Conservation (phyloP, 768 basidiomycete species). For the Boletus sp. region DNA sequence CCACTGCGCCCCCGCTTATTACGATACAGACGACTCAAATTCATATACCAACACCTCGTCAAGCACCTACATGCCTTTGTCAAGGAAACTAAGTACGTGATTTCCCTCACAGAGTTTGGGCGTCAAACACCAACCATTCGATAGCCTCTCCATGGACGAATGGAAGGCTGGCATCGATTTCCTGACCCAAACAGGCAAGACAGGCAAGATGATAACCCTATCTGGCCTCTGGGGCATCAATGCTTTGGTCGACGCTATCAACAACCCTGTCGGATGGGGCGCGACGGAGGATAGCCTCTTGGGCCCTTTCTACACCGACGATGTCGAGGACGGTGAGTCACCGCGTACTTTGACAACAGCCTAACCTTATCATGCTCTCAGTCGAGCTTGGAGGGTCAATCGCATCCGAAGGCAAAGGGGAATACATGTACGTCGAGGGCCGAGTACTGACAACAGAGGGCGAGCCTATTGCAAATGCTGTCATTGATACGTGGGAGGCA, state of each 20-base stretch:
- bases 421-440: constrained; percentile 80
- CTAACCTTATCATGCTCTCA: constrained; percentile 24
- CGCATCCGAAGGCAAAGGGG: constrained; percentile 84
- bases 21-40: constrained; percentile 41
- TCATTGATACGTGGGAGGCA: constrained; percentile 82
- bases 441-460: constrained; percentile 57
- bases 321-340: constrained; percentile 65
- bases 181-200: constrained; percentile 69
- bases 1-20: no score
- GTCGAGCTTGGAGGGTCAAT: constrained; percentile 72
- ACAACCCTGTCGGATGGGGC: constrained; percentile 58
- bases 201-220: constrained; percentile 82
- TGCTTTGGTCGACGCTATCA: constrained; percentile 69
- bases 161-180: constrained; percentile 83
- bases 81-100: constrained; percentile 58
- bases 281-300: constrained; percentile 76
- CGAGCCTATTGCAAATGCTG: constrained; percentile 58
- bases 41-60: constrained; percentile 52
- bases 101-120: background rate
- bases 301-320: constrained; percentile 80
- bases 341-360: background rate
- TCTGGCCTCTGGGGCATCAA: constrained; percentile 80
- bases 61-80: constrained; percentile 75
- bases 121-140: background rate
- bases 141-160: constrained; percentile 77